Evolutionary conservation across 2,329 filamentous ascomycete species (phyloP).

Genomic region (Microascus cirrosus): DNA sequence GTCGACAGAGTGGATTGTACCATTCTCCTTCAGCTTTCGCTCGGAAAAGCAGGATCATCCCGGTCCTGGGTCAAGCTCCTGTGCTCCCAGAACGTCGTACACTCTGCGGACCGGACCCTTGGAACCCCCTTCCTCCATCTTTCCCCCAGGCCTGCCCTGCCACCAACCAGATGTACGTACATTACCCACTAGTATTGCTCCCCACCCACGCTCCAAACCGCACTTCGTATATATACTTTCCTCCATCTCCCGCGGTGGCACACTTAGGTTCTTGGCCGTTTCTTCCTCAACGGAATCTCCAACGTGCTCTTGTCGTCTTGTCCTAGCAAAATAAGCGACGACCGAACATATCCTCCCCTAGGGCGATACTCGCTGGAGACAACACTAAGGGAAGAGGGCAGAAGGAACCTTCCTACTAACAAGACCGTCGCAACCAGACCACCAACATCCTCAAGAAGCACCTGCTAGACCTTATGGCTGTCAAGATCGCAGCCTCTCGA

Average conservation of each 20-base stretch:
- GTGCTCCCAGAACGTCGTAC: constrained; percentile 3
- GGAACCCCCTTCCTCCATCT: background rate
- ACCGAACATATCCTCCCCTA: background rate
- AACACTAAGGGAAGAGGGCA: background rate
- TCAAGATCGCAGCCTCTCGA: background rate
- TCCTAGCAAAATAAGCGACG: background rate
- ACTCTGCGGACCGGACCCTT: constrained; percentile 4
- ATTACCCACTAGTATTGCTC: constrained; percentile 1
- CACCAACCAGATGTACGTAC: constrained; percentile 1
- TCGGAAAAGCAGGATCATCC: background rate
- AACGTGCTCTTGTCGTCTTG: background rate
- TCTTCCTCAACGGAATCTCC: background rate
- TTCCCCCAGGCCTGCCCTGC: background rate
- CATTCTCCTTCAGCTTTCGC: background rate
- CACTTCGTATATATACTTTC: constrained; percentile 1
- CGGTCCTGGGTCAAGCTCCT: background rate
- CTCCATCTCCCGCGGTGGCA: background rate
- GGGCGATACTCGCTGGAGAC: background rate
- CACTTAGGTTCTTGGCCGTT: background rate
- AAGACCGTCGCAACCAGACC: background rate
- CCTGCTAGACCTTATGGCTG: background rate
- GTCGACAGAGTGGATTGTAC: background rate
- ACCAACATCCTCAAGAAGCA: background rate
- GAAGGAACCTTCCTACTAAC: background rate
- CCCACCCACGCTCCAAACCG: background rate